Percentiles rank a stretch among this genome's conserved stretches.
Conservation (phyloP, 371 early-diverging fungal species). For the Zopfochytrium polystomum region DNA sequence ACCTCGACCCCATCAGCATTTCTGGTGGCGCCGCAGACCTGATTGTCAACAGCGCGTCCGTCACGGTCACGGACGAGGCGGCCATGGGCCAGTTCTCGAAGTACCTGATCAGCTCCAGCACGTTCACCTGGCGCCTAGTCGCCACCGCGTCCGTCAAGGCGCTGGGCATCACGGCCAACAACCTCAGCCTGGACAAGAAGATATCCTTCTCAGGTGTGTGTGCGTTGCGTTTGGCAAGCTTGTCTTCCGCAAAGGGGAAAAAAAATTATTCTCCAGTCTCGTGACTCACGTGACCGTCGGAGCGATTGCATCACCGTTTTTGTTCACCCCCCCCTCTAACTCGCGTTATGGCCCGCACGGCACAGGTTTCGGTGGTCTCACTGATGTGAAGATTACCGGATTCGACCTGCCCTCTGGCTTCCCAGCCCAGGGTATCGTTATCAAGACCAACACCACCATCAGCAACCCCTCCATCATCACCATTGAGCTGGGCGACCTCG, state of each 20-base stretch:
- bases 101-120: conserved; percentile 2
- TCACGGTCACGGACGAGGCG: neutral
- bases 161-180: conserved; percentile 17
- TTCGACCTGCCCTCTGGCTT: neutral
- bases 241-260: no score
- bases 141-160: conserved; percentile 17
- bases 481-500: conserved; percentile 1
- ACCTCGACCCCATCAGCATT: conserved; percentile 8
- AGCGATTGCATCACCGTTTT: no score
- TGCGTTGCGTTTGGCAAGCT: neutral
- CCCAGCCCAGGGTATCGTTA: no score
- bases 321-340: no score
- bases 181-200: conserved; percentile 16
- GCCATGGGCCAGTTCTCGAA: conserved; percentile 16
- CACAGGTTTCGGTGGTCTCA: conserved; percentile 9
- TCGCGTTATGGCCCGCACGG: no score
- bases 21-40: conserved; percentile 12
- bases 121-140: conserved; percentile 15
- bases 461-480: neutral
- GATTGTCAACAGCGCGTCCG: neutral
- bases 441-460: neutral
- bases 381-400: neutral
- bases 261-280: no score
- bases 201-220: neutral
- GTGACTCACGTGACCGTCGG: no score